Evolutionary conservation across 225 moss, liverwort and hornwort species (phyloP).

Genomic region (Climacium dendroides): DNA sequence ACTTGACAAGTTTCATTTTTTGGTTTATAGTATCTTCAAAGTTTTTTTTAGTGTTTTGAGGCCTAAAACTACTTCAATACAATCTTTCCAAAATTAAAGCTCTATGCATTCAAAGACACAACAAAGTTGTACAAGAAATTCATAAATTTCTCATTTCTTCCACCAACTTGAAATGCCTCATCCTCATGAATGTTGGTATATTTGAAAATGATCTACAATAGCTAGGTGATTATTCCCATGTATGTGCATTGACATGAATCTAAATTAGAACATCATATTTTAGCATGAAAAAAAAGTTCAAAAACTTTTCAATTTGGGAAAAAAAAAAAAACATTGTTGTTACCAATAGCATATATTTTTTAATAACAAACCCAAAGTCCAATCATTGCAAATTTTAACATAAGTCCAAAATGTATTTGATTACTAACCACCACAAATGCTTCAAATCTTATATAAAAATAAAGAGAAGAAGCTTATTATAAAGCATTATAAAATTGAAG

Average conservation of each 20-base stretch:
- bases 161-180: not conserved
- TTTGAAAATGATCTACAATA: not conserved
- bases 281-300: no score
- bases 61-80: not conserved
- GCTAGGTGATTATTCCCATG: not conserved
- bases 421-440: no score
- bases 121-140: not conserved
- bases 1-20: not conserved
- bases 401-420: no score
- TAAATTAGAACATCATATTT: no score
- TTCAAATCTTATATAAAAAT: no score
- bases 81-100: not conserved
- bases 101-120: not conserved
- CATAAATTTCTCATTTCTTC: not conserved
- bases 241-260: not conserved
- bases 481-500: no score
- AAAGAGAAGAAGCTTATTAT: no score
- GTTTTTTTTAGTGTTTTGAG: not conserved
- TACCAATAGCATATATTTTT: no score
- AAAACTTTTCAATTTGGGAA: no score
- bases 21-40: not conserved
- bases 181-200: not conserved
- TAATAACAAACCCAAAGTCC: no score
- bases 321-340: no score
- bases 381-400: no score